These are phyloP conservation scores for Bisporella sp. DNA, from an alignment of 2,329 filamentous ascomycete genomes.

Conservation along the genomic window DNA sequence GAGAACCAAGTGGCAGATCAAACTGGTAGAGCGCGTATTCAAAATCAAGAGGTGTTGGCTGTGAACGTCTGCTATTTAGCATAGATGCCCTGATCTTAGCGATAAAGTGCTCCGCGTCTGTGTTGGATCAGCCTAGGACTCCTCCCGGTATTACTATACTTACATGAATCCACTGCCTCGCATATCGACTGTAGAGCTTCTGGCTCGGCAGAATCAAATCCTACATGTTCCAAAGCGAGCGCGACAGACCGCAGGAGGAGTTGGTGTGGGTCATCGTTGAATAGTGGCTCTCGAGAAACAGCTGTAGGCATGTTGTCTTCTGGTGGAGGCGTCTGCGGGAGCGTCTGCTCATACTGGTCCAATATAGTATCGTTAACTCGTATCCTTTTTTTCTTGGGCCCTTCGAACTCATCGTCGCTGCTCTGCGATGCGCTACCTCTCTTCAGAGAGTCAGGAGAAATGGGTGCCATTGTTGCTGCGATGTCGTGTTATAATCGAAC, in stretches of 20 bases:
- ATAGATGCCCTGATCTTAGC: constrained; percentile 24
- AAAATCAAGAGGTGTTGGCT: constrained; percentile 51
- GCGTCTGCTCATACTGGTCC: not conserved
- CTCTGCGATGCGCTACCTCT: constrained; percentile 18
- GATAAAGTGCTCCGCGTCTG: constrained; percentile 25
- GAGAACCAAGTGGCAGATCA: constrained; percentile 42
- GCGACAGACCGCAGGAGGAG: constrained; percentile 48
- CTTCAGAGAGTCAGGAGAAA: constrained; percentile 17
- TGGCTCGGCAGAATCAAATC: constrained; percentile 46
- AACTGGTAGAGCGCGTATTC: constrained; percentile 44
- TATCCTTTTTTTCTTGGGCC: constrained; percentile 19
- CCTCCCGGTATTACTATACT: constrained; percentile 19
- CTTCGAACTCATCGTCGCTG: constrained; percentile 19
- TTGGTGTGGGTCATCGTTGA: constrained; percentile 22
- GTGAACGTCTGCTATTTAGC: constrained; percentile 34
- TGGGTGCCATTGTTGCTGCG: constrained; percentile 4
- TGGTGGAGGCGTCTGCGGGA: constrained; percentile 20
- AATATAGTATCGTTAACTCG: constrained; percentile 3
- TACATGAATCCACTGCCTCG: constrained; percentile 49
- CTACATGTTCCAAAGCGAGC: constrained; percentile 48
- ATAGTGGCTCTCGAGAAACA: constrained; percentile 10
- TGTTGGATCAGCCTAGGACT: constrained; percentile 8
- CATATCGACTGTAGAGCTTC: constrained; percentile 55
- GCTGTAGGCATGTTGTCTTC: constrained; percentile 9
- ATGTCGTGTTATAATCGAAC: not conserved